A percentile compares a stretch with the other conserved stretches of the same genome.
Evolutionary conservation across 306 rosid species (phyloP).

Genomic region (Malus fusca): DNA sequence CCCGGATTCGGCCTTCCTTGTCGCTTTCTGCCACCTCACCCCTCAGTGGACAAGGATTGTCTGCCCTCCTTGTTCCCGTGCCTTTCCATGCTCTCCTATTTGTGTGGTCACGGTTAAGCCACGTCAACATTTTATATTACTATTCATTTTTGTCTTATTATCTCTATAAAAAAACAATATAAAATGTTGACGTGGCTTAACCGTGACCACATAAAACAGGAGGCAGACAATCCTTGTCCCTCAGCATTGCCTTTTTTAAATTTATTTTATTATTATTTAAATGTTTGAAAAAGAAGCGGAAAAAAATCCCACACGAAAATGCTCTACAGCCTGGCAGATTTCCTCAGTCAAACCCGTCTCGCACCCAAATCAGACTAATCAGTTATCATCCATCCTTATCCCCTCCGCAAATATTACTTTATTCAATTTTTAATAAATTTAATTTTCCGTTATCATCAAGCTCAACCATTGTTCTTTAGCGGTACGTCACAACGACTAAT

Average conservation of each 20-base stretch:
- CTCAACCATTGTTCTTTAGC: not conserved
- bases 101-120: no score
- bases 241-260: not conserved
- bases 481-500: no score
- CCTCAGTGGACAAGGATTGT: no score
- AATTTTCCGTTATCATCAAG: not conserved
- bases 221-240: no score
- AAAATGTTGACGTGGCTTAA: no score
- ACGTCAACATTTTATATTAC: no score
- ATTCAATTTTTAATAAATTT: not conserved
- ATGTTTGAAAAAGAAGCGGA: not conserved
- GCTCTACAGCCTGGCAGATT: constrained; percentile 68
- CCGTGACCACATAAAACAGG: no score
- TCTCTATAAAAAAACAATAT: no score
- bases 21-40: constrained; percentile 44
- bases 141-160: no score
- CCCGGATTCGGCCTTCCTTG: constrained; percentile 76
- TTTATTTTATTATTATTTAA: not conserved
- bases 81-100: no score
- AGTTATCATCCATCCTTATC: constrained; percentile 49
- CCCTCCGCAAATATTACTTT: constrained; percentile 1
- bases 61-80: no score
- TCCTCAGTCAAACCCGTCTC: constrained; percentile 64
- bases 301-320: constrained; percentile 42
- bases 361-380: constrained; percentile 18